phyloP scores from a whole-genome alignment of 768 basidiomycete species.

The Pisolithus sp. region DNA sequence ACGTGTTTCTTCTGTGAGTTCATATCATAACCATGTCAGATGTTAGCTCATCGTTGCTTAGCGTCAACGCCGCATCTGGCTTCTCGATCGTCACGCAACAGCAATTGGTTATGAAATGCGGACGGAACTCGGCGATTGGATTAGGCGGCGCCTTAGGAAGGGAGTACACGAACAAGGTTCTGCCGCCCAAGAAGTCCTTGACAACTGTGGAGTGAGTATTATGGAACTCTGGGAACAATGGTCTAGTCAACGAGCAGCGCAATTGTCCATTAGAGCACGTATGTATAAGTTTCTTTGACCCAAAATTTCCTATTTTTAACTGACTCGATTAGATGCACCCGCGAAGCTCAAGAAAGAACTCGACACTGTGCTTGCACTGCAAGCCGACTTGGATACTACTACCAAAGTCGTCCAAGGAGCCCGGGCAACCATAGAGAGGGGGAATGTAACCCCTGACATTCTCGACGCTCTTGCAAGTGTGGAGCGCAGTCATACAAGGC shows the following conservation, averaged over 20 bases:
- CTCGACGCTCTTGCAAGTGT: slow-evolving; percentile 15
- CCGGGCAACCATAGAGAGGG: slow-evolving; percentile 3
- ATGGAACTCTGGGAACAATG: background rate
- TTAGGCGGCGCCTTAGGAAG: slow-evolving; percentile 14
- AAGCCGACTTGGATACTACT: slow-evolving; percentile 21
- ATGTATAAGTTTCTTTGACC: background rate
- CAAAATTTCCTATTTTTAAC: slow-evolving; percentile 1
- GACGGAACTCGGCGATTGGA: slow-evolving; percentile 30
- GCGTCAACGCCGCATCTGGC: slow-evolving; percentile 25
- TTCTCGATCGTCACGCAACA: slow-evolving; percentile 27
- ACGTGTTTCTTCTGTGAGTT: slow-evolving; percentile 27
- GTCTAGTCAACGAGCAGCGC: background rate
- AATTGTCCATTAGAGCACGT: slow-evolving; percentile 5
- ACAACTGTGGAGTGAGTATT: background rate
- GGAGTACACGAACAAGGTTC: slow-evolving; percentile 11
- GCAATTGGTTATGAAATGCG: slow-evolving; percentile 21
- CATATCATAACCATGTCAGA: background rate
- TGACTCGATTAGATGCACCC: too few relatives aligned
- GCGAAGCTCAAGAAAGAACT: too few relatives aligned
- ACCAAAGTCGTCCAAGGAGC: slow-evolving; percentile 17
- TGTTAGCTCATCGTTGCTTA: background rate
- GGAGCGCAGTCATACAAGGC: slow-evolving; percentile 10
- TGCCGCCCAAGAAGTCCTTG: background rate
- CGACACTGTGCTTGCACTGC: slow-evolving; percentile 27
- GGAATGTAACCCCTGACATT: background rate